Base-by-base conservation (phyloP, 306 rosid species). In the Prunus armeniaca region DNA sequence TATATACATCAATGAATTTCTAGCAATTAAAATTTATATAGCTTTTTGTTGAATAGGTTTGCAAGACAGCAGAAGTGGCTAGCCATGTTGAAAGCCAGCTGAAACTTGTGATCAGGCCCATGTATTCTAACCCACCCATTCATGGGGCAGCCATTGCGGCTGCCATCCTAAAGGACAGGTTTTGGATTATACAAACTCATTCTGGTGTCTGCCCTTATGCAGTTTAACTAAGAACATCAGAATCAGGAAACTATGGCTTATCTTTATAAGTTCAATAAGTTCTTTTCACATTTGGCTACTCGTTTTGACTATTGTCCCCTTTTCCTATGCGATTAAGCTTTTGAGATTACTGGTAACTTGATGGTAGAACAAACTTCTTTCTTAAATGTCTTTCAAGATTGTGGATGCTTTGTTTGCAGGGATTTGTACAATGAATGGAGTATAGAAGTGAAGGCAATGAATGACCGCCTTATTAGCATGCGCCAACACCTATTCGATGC, bases 91-190 rank as follows among this genome's bases (percentile, higher is more conserved):
- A 92, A 82, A 95, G 97, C 88, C 99, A 92, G 82, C 84, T 92
- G 84, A 95, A 95, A 83, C 97, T 95, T 76, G 87, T 95, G 84
- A 88, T 95, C 80, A 86, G 96, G 85, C 97, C 99, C 63, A 89
- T 91, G 97, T 92, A 89, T 84, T 95, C 92, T 41, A 92, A 34
- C 78, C 98, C 98, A 71, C 97, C 97, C 74, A 84, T 92, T 88
- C 97, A 95, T 38, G 99, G 99, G 72, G 97, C 97, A 83, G 83
- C 99, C 65, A 90, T 95, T 79, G 97, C 86, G 20, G 93, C 97
- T 28, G 72, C 93, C 55, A 82, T 95, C 78, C 89, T 95, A 57
- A 92, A 87, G 85, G 92, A 92, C 79, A 69, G 92, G 99, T 95
- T 87, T 34, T 67, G 55, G 9, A 65, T 18, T 10, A 20, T 22